Percentiles rank a stretch among this genome's conserved stretches.
These are phyloP conservation scores for Ceratocystis variospora DNA, from an alignment of 2,329 filamentous ascomycete genomes.

Conservation along the genomic window DNA sequence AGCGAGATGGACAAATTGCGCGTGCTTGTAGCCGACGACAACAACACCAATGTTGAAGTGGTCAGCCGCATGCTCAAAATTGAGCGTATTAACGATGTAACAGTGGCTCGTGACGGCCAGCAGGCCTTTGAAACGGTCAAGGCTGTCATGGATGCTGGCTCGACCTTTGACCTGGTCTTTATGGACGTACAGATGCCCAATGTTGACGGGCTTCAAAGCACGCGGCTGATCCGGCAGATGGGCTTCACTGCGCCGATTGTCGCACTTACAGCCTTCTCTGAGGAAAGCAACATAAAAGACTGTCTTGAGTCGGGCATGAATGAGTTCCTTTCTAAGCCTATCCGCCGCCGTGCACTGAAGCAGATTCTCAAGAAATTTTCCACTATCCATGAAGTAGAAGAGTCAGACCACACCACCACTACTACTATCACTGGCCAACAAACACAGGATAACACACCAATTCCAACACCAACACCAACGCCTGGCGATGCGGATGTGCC, in stretches of 20 bases:
- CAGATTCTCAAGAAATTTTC: slow-evolving; percentile 74
- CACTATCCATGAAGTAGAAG: slow-evolving; percentile 54
- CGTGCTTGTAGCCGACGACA: slow-evolving; percentile 70
- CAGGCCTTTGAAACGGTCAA: slow-evolving; percentile 81
- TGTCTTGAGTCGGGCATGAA: slow-evolving; percentile 86
- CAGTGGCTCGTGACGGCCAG: slow-evolving; percentile 72
- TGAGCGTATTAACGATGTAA: slow-evolving; percentile 74
- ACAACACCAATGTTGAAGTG: slow-evolving; percentile 44
- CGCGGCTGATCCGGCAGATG: slow-evolving; percentile 68
- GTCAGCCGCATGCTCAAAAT: slow-evolving; percentile 55
- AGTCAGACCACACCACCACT: neutral
- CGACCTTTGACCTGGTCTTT: slow-evolving; percentile 74
- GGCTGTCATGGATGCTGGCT: slow-evolving; percentile 58
- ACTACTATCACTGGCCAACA: neutral
- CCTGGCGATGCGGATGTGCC: slow-evolving; percentile 10
- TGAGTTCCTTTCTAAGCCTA: slow-evolving; percentile 66
- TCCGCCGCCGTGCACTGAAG: slow-evolving; percentile 71
- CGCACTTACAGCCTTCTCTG: slow-evolving; percentile 76
- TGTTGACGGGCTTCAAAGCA: slow-evolving; percentile 76
- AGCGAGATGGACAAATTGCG: slow-evolving; percentile 48
- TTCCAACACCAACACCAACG: slow-evolving; percentile 7
- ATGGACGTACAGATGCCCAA: slow-evolving; percentile 98
- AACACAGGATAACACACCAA: slow-evolving; percentile 8
- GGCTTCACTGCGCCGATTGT: slow-evolving; percentile 83
- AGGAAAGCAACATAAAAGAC: slow-evolving; percentile 77